Conservation (phyloP, 2,329 filamentous ascomycete species). For the Zymoseptoria tritici region DNA sequence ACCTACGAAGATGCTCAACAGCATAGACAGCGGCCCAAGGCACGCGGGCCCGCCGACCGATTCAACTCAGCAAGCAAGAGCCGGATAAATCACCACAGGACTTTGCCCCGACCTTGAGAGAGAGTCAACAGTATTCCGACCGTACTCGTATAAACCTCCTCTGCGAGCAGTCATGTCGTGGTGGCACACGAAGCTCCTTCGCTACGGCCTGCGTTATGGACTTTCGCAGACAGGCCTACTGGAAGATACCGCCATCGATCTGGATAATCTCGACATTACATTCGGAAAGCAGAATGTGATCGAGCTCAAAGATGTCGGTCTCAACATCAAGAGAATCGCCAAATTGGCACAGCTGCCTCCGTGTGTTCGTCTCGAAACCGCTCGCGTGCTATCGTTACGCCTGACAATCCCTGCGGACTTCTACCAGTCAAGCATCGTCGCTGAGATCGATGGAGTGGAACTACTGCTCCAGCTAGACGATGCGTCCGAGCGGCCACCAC, state of each 20-base stretch:
- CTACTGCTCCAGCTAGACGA: slow-evolving; percentile 42
- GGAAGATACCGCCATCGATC: slow-evolving; percentile 77
- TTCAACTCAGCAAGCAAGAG: background rate
- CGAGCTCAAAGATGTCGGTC: slow-evolving; percentile 77
- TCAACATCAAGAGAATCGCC: slow-evolving; percentile 55
- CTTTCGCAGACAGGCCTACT: slow-evolving; percentile 77
- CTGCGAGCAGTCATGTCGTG: too few species aligned
- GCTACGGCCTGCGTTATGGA: slow-evolving; percentile 55
- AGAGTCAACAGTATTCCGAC: background rate
- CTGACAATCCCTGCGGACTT: slow-evolving; percentile 83
- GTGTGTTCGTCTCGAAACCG: slow-evolving; percentile 62
- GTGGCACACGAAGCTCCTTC: slow-evolving; percentile 75
- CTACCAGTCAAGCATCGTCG: slow-evolving; percentile 71
- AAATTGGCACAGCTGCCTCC: slow-evolving; percentile 55
- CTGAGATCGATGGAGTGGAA: slow-evolving; percentile 76
- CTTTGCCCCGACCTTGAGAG: background rate
- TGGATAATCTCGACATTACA: slow-evolving; percentile 77
- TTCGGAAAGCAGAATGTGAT: slow-evolving; percentile 75
- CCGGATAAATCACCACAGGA: background rate
- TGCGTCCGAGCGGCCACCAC: slow-evolving; percentile 3
- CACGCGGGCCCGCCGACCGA: background rate
- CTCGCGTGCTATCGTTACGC: slow-evolving; percentile 67
- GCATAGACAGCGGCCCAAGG: background rate
- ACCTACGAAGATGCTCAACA: background rate
- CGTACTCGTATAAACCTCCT: too few species aligned